These are phyloP conservation scores for Penicillium sp. DNA, from an alignment of 2,329 filamentous ascomycete species.

Conservation along the genomic window DNA sequence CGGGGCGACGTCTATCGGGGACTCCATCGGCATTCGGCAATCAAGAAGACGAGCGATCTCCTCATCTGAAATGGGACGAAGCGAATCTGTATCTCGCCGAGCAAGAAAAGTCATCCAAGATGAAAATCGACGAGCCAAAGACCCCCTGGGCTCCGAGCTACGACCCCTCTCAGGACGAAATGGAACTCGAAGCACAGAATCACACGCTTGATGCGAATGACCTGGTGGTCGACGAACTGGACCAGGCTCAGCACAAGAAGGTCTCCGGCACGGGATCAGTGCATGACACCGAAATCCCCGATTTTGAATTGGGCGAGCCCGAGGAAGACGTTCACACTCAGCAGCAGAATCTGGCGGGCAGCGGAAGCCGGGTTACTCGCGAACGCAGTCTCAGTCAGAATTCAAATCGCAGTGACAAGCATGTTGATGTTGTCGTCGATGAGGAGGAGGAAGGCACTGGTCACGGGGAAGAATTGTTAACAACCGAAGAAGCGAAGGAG, in stretches of 20 bases:
- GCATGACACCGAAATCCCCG: conserved; percentile 78
- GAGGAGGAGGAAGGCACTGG: conserved; percentile 44
- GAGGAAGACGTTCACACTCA: conserved; percentile 62
- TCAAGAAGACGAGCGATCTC: conserved; percentile 60
- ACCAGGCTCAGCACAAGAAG: conserved; percentile 43
- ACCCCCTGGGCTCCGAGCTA: conserved; percentile 93
- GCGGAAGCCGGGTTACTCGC: conserved; percentile 38
- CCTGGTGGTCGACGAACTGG: conserved; percentile 65
- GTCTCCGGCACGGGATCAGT: conserved; percentile 26
- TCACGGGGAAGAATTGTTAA: conserved; percentile 49
- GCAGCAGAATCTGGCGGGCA: conserved; percentile 28
- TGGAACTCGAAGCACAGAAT: conserved; percentile 19
- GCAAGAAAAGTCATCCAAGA: conserved; percentile 89
- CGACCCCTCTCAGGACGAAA: conserved; percentile 79
- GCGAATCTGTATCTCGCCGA: conserved; percentile 96
- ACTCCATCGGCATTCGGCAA: conserved; percentile 39
- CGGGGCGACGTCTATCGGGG: conserved; percentile 67
- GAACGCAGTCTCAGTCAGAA: conserved; percentile 35
- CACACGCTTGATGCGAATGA: conserved; percentile 64
- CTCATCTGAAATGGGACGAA: conserved; percentile 96
- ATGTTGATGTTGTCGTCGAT: conserved; percentile 87
- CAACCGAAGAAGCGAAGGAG: conserved; percentile 69
- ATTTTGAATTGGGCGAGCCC: conserved; percentile 85
- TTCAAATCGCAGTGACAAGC: conserved; percentile 54
- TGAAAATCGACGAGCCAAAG: conserved; percentile 99